Percentiles rank a stretch among this genome's conserved stretches.
phyloP scores from a whole-genome alignment of 192 early-diverging fungal genomes.

The Gigaspora rosea region DNA sequence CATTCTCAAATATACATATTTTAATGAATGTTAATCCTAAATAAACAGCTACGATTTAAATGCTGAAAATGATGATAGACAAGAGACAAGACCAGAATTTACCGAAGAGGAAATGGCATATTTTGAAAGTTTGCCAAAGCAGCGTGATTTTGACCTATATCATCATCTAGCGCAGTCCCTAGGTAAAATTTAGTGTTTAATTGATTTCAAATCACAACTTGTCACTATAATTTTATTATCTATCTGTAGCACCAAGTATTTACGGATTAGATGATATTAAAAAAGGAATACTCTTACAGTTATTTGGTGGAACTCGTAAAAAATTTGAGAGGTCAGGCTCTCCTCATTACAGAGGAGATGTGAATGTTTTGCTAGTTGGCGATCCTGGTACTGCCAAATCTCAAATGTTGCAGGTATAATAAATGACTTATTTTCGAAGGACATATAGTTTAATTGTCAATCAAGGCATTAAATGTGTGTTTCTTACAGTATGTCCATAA shows the following conservation, averaged over 20 bases:
- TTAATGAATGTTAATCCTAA: no score
- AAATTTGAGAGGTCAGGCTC: constrained; percentile 67
- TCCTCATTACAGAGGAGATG: constrained; percentile 79
- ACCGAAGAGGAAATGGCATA: background rate
- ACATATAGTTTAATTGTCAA: background rate
- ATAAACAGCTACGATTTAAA: no score
- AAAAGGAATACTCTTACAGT: constrained; percentile 90
- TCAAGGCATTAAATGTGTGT: background rate
- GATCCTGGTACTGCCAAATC: constrained; percentile 97
- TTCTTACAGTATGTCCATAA: constrained; percentile 76
- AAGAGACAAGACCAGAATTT: constrained; percentile 58
- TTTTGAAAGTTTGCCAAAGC: constrained; percentile 59
- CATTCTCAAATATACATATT: no score
- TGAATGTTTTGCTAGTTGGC: constrained; percentile 93
- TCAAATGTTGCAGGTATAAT: constrained; percentile 68
- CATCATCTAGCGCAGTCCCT: constrained; percentile 82
- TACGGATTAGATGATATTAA: constrained; percentile 98
- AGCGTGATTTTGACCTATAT: constrained; percentile 64
- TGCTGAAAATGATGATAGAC: background rate
- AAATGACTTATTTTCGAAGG: background rate
- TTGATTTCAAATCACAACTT: no score
- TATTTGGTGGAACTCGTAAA: constrained; percentile 96
- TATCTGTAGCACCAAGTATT: constrained; percentile 77
- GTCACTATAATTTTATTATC: no score
- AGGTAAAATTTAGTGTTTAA: constrained; percentile 37